Percentiles rank a stretch among this genome's conserved stretches.
These are phyloP conservation scores for Populus hybrid DNA, from an alignment of 441 rosid species.

Conservation along the genomic window DNA sequence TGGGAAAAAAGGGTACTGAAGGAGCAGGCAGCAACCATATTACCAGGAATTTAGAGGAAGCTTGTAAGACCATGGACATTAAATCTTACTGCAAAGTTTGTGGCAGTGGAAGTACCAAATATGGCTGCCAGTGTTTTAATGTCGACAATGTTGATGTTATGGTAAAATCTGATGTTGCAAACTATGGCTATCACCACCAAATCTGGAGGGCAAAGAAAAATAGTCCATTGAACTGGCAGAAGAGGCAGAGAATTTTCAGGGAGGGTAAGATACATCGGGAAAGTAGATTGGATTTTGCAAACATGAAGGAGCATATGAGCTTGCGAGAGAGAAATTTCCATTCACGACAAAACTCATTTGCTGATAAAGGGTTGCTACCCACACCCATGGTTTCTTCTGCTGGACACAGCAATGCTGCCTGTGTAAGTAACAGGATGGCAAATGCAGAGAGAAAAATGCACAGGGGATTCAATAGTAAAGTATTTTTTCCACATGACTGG, in stretches of 20 bases:
- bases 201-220: neutral
- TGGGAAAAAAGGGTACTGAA: neutral
- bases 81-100: neutral
- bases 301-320: neutral
- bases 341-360: slow-evolving; percentile 1
- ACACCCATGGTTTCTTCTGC: neutral
- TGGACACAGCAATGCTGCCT: neutral
- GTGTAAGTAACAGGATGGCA: neutral
- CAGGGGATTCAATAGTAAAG: neutral
- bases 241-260: neutral
- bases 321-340: neutral
- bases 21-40: neutral
- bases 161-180: neutral
- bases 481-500: neutral
- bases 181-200: neutral
- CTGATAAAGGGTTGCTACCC: neutral
- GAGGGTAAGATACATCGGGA: neutral
- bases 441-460: neutral
- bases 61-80: neutral
- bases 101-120: neutral
- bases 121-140: neutral
- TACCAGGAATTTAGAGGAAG: neutral
- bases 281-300: neutral
- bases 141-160: neutral
- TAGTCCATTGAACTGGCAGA: neutral